Evolutionary conservation across 345 rosid genomes (phyloP), one percentile per base, ranked within the genome.

Genomic region (Firmiana major): DNA sequence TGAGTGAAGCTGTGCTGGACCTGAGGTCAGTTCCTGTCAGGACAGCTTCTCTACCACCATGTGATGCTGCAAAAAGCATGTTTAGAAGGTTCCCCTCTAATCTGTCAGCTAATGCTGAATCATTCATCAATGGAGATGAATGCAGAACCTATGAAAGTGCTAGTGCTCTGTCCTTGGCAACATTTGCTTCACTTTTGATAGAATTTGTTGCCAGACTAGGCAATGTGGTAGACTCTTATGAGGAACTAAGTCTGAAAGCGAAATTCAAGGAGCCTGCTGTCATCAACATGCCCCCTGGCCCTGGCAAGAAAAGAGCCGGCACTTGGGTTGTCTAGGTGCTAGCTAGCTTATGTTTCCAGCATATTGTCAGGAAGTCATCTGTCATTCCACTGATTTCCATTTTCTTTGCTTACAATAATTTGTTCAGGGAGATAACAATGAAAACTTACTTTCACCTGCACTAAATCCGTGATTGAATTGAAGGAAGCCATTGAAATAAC

Each of bases 151-250:
- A 86, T 49, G 90, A 86, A 82, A 91, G 91, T 75, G 97, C 97
- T 4, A 91, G 97, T 40, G 91, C 91, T 24, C 69, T 91, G 82
- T 91, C 97, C 19, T 78, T 94, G 24, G 98, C 95, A 1, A 94
- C 98, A 15, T 94, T 94, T 78, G 75, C 94, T 26, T 94, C 98
- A 1, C 82, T 89, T 22, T 65, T 93, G 81, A 93, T 93, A 3
- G 98, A 94, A 78, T 90, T 91, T 63, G 97, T 94, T 19, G 97
- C 97, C 22, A 86, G 97, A 83, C 86, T 93, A 12, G 87, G 86
- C 64, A 87, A 90, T 79, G 81, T 94, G 16, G 97, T 93, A 1
- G 85, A 86, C 17, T 75, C 90, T 1, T 94, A 90, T 48, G 85
- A 91, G 70, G 93, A 91, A 69, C 76, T 92, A 57, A 83, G 98